Base-by-base conservation (phyloP, 352 stramenopile species). In the Phytophthora hibernalis region DNA sequence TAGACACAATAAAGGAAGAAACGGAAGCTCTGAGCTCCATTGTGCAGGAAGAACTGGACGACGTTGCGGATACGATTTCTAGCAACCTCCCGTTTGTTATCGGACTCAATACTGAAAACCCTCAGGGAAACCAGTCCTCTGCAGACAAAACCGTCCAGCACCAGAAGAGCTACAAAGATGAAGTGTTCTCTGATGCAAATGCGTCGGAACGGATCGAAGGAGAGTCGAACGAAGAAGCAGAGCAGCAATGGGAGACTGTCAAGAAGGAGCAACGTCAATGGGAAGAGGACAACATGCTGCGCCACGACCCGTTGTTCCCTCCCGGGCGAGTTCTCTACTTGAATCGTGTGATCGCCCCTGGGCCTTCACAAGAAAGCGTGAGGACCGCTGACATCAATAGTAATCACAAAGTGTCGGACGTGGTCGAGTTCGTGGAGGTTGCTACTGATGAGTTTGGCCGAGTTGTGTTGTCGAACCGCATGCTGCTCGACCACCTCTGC, bases 401-500 rank as follows among this genome's bases (percentile, higher is more conserved):
- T 11, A n/a, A 51, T 33, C 56, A 51, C 16, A 54, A 71, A 61
- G 38, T 59, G 1, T 13, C 26, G 11, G 66, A 79, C 30, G 38
- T 65, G 0, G 69, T 89, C n/a, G 85, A 89, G 67, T 74, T 94
- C 22, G 75, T 90, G 44, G 77, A 89, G 24, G 84, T 89, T 47
- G 61, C 62, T 13, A 89, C 81, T 24, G 79, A 91, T 51, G 80
- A 90, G 52, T 94, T 94, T 54, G 76, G 77, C 56, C 80, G 76
- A 44, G 79, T 94, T 10, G 77, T 91, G 58, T 79, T 96, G 9
- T 94, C 88, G 28, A 92, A 93, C 42, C 72, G 79, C 43, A 96
- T 96, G 88, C 77, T 96, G 12, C 71, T 92, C 16, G 86, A 96
- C 53, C 88, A 96, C 26, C 79, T 96, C n/a, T 95, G 88, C 61